phyloP scores from a whole-genome alignment of 257 asterid species.

The Vinca minor region DNA sequence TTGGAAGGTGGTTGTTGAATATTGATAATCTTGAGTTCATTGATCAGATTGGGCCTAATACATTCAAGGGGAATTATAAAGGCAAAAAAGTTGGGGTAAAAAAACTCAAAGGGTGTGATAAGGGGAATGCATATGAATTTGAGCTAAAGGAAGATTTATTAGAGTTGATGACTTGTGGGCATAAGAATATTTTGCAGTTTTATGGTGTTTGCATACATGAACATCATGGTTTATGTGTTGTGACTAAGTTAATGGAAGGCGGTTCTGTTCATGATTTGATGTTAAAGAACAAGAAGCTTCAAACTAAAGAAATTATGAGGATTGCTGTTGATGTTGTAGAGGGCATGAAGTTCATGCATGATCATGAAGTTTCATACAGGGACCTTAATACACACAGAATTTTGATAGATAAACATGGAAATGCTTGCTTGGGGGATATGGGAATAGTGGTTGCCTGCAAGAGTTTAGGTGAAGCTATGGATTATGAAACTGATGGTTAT shows the following conservation, averaged over 20 bases:
- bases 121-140: conserved; percentile 80
- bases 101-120: conserved; percentile 93
- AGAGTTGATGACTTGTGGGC: conserved; percentile 94
- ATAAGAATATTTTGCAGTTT: conserved; percentile 68
- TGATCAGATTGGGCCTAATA: conserved; percentile 63
- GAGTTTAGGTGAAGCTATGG: conserved; percentile 80
- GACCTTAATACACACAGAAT: conserved; percentile 87
- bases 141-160: conserved; percentile 65
- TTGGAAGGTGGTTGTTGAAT: conserved; percentile 68
- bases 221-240: conserved; percentile 73
- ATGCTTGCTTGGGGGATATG: conserved; percentile 93
- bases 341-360: conserved; percentile 87
- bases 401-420: conserved; percentile 72
- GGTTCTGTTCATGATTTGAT: conserved; percentile 74
- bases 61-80: conserved; percentile 67
- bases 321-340: conserved; percentile 69
- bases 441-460: conserved; percentile 88
- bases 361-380: conserved; percentile 77
- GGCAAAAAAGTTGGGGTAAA: conserved; percentile 74
- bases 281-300: conserved; percentile 71
- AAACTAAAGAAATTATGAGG: conserved; percentile 56
- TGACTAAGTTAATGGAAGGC: conserved; percentile 86
- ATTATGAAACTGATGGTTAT: conserved; percentile 95
- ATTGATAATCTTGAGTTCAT: conserved; percentile 54
- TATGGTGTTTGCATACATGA: conserved; percentile 75